Base-by-base conservation (phyloP, 148 eudicot species). In the Amaranthus hypochondriacus region DNA sequence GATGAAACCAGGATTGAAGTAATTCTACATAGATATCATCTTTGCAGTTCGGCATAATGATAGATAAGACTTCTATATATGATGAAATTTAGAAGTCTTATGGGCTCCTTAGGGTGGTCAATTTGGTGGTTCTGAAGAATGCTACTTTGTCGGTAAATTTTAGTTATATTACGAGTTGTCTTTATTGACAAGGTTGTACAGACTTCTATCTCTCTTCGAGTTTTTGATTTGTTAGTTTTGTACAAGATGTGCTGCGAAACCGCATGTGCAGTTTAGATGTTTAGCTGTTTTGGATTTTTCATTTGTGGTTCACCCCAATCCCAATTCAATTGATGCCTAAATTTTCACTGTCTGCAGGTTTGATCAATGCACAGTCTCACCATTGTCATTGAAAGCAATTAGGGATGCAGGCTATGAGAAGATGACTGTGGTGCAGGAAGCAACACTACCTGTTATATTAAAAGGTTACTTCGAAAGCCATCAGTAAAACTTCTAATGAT, bases 351-450 rank as follows among this genome's bases (percentile, higher is more conserved):
- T 39, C 39, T 62, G 57, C 84, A 96, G 99, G 94, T 96, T 96
- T 86, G 99, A 96, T 82, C 88, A 89, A 72, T 92, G 93, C 75
- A 70, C 89, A n/a, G 59, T 96, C 72, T 96, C 99, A 9, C 86
- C 89, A 13, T 78, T 78, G 70, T 86, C 97, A 1, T 72, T 96
- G 64, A 96, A 90, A 85, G 99, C 86, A 77, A 83, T 90, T 64
- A 90, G 81, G 78, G 97, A 90, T 87, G 96, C 84, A 75, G 99
- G 99, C 48, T 96, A 90, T 76, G 94, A 92, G 79, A 92, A 80
- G 81, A 85, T 96, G 97, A 96, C 99, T 69, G 78, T 90, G 83
- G 99, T 96, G 47, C 99, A 96, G 78, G 99, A 84, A 80, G 99
- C 99, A 75, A 96, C 97, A 43, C 89, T 96, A 68, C 99, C 99